A percentile compares a stretch with the other conserved stretches of the same genome.
phyloP scores from a whole-genome alignment of 1,284 basidiomycete genomes.

The Mycena sp. region DNA sequence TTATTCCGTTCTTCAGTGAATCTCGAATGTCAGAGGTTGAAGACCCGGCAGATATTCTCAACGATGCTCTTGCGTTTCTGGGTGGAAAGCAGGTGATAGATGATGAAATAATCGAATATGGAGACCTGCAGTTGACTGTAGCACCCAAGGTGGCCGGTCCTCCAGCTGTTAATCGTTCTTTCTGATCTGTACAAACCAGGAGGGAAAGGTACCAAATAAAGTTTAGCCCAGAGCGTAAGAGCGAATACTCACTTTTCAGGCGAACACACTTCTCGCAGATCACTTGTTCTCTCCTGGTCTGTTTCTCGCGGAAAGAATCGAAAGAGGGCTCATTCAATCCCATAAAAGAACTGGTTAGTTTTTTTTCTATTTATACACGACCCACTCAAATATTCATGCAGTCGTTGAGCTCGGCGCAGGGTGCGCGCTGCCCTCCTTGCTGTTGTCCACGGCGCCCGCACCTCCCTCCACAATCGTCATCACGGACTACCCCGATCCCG shows the following conservation, averaged over 20 bases:
- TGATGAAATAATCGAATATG: conserved; percentile 54
- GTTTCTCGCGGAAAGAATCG: conserved; percentile 70
- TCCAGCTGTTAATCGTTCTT: no score
- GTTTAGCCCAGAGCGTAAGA: conserved; percentile 1
- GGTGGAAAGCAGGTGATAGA: conserved; percentile 51
- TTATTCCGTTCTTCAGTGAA: no score
- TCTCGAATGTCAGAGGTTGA: conserved; percentile 27
- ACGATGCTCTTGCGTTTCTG: conserved; percentile 57
- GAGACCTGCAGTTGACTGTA: conserved; percentile 56
- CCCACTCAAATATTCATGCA: conserved; percentile 34
- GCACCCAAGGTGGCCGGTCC: conserved; percentile 68
- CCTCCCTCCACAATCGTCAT: conserved; percentile 63
- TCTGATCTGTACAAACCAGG: conserved; percentile 12
- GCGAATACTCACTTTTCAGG: conserved; percentile 51
- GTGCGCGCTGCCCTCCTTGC: conserved; percentile 69
- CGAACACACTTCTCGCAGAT: conserved; percentile 75
- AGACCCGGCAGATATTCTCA: conserved; percentile 56
- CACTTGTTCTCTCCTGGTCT: conserved; percentile 76
- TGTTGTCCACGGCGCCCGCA: conserved; percentile 55
- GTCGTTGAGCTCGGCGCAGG: conserved; percentile 77
- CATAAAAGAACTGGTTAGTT: conserved; percentile 49
- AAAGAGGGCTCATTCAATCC: conserved; percentile 58
- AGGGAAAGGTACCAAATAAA: conserved; percentile 23
- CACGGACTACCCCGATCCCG: conserved; percentile 74
- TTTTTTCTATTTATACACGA: not conserved